Conservation (phyloP, 768 basidiomycete genomes). For the Ramaria sp. region DNA sequence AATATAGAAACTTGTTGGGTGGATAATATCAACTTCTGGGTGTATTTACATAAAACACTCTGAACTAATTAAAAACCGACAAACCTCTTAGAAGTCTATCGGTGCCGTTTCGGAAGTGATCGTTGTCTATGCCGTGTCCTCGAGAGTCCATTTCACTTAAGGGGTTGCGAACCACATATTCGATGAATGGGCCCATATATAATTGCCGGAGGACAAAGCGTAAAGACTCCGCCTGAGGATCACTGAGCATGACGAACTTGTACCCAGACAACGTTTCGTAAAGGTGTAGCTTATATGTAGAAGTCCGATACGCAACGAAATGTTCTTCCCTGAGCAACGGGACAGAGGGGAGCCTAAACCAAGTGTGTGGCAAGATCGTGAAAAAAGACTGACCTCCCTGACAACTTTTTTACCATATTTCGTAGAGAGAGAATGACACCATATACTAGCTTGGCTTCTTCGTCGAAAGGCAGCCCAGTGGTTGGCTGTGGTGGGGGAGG, state of each 20-base stretch:
- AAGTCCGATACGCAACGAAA: conserved; percentile 85
- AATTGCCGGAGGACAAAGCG: conserved; percentile 78
- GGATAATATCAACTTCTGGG: background rate
- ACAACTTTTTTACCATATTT: conserved; percentile 92
- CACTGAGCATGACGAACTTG: conserved; percentile 92
- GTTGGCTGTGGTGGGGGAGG: conserved; percentile 25
- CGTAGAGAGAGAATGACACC: conserved; percentile 85
- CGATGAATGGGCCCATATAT: conserved; percentile 88
- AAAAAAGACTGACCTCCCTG: conserved; percentile 50
- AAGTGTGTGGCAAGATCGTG: background rate
- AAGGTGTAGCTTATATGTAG: conserved; percentile 85
- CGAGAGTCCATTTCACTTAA: conserved; percentile 73
- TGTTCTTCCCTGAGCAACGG: conserved; percentile 61
- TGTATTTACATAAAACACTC: background rate
- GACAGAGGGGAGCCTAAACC: background rate
- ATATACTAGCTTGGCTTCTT: conserved; percentile 95
- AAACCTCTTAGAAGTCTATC: conserved; percentile 65
- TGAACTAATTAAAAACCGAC: conserved; percentile 28
- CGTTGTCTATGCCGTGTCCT: conserved; percentile 84
- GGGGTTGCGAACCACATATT: conserved; percentile 90
- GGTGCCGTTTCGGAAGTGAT: conserved; percentile 73
- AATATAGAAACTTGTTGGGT: background rate
- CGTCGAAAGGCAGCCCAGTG: conserved; percentile 79
- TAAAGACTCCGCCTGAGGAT: conserved; percentile 74
- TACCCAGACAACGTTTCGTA: conserved; percentile 88